Base-by-base conservation (phyloP, 1,284 basidiomycete species). In the Apiotrichum veenhuisii region DNA sequence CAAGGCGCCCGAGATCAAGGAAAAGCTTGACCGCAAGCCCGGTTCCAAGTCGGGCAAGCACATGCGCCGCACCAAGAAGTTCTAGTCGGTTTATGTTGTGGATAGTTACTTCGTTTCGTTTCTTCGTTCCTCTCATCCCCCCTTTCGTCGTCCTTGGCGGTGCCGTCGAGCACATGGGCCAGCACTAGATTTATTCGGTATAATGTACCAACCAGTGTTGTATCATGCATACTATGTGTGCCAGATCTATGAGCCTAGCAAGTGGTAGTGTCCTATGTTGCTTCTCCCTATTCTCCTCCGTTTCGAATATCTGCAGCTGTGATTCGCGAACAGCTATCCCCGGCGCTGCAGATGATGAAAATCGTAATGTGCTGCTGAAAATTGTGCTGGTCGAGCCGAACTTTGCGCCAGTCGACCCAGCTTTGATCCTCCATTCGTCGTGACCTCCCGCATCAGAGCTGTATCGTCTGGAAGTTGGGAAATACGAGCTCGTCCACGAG, bases 401-500 rank as follows among this genome's bases (percentile, higher is more conserved):
- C n/a, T n/a, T n/a, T n/a, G n/a, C n/a, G n/a, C n/a, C n/a, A n/a
- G n/a, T n/a, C n/a, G n/a, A n/a, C n/a, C n/a, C n/a, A n/a, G n/a
- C n/a, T n/a, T n/a, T n/a, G n/a, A n/a, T n/a, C n/a, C n/a, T n/a
- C n/a, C n/a, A n/a, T n/a, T n/a, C n/a, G n/a, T n/a, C n/a, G n/a
- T n/a, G n/a, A n/a, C n/a, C n/a, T n/a, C n/a, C n/a, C n/a, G n/a
- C n/a, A 10, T 52, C 62, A 76, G 46, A 77, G 62, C 1, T 71
- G 74, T 11, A 92, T 75, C 0, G 91, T 93, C 77, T 93, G 89
- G 73, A 92, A 95, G 73, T 94, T 94, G 23, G 91, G 91, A 77
- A 91, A 95, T 10, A 94, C 89, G 27, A 95, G 81, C 76, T 95
- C 91, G 68, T 94, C 90, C 71, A 96, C 92, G 53, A 99, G 80